Evolutionary conservation across 148 eudicot species (phyloP), one percentile per base, ranked within the genome.

Genomic region (Rhododendron henanense): DNA sequence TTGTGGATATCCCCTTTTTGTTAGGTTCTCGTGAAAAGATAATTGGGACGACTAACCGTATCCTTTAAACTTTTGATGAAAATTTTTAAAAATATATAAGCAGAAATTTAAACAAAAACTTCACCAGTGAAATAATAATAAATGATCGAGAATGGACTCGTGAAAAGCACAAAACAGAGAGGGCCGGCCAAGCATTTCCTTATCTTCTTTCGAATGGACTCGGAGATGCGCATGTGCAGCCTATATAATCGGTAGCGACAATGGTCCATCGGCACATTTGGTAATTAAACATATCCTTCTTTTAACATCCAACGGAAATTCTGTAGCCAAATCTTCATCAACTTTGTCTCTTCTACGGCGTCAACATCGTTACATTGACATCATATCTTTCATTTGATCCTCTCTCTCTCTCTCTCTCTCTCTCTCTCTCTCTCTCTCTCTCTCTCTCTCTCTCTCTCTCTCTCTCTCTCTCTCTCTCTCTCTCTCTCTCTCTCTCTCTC

Each of bases 391-490:
- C 39, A 23, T 47, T 59, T 44, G 78, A 67, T 25, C 28, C 67
- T 15, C 13, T 48, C 11, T 47, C 11, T 23, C 85, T 48, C 65
- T 47, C 47, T 84, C 86, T 74, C 84, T 50, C 63, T 88, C 89
- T 81, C 51, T 81, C 84, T 88, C 80, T 63, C 59, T 57, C 50
- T 14, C 47, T 15, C n/a, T 0, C 1, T 63, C 59, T 57, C 50
- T 14, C 47, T 15, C n/a, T 0, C 1, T 15, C 13, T 48, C 11
- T 47, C 11, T 23, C 85, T 48, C 65, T 47, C 47, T 84, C 86
- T 74, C 84, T 50, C 63, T 88, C 89, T 81, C 51, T 81, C 84
- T 88, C n/a, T n/a, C n/a, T n/a, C n/a, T n/a, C n/a, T n/a, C n/a
- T n/a, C n/a, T n/a, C n/a, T n/a, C 84, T 50, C 63, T 88, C 89